Base-by-base conservation (phyloP, 371 early-diverging fungal species). In the Syncephalastrum contaminatum region DNA sequence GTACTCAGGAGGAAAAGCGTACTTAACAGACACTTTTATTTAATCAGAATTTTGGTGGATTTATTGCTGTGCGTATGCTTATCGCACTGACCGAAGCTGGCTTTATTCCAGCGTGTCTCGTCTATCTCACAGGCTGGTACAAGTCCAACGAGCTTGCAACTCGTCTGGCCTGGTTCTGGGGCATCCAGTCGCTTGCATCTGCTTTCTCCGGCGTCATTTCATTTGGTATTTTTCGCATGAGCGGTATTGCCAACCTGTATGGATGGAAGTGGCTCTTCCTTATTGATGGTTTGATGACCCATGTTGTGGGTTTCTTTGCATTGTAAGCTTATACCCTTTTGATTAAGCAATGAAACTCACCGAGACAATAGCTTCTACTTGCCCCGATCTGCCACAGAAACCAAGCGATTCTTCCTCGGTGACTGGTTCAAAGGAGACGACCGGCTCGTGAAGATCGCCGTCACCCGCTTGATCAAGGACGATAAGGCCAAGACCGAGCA, bases 191-290 rank as follows among this genome's bases (percentile, higher is more conserved):
- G 1, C 58, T 83, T 51, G 82, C 85, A 15, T 75, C 77, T 27
- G 78, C 85, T 4, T 63, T 70, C 48, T 79, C 81, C 2, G 85
- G 85, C 12, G 50, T 83, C 15, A 62, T 85, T 7, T 67, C 85
- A 0, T 82, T 73, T 50, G 80, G 71, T 10, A 72, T 85, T 41
- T 70, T 85, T 48, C 69, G 72, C n/a, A 43, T 85, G 62, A 56
- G 67, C 7, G 83, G 83, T 44, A 42, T 73, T 41, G 77, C 56
- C 14, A 82, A 76, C 15, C 67, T 82, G 21, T 48, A 69, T 1
- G 81, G 84, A 15, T 80, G 81, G 83, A 70, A 72, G 44, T 80
- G 83, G 83, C 51, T 80, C 4, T 80, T 81, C 48, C 30, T 78
- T 41, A 64, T 80, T 47, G 81, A 78, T 39, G 83, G 83, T 10